Evolutionary conservation across 176 grass and related monocot species (phyloP).

Genomic region (Luzula sylvatica): DNA sequence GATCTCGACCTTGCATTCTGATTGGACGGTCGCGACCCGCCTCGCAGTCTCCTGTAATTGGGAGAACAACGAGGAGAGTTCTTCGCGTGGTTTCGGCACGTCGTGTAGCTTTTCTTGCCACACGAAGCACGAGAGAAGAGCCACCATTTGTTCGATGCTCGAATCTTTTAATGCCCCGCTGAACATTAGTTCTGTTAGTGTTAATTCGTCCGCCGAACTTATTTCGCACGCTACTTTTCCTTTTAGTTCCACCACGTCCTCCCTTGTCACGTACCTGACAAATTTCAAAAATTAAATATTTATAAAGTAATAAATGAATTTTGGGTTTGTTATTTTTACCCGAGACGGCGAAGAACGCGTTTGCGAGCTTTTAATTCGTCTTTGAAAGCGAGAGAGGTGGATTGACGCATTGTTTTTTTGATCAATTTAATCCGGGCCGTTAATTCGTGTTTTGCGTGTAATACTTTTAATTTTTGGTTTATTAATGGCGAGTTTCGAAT

Average conservation of each 20-base stretch:
- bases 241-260: constrained; percentile 84
- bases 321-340: constrained; percentile 29
- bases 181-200: constrained; percentile 88
- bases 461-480: constrained; percentile 66
- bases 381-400: constrained; percentile 86
- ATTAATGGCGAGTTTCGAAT: constrained; percentile 65
- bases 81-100: constrained; percentile 73
- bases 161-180: constrained; percentile 75
- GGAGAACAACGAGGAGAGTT: constrained; percentile 50
- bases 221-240: constrained; percentile 92
- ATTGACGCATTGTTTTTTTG: constrained; percentile 64
- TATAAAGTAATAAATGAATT: no score
- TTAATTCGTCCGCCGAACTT: constrained; percentile 66
- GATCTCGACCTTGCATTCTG: constrained; percentile 94
- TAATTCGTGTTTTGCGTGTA: constrained; percentile 86
- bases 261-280: constrained; percentile 35
- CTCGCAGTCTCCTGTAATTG: constrained; percentile 40
- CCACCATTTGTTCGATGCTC: constrained; percentile 78
- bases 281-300: no score
- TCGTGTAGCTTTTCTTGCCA: constrained; percentile 90
- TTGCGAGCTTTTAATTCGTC: constrained; percentile 90
- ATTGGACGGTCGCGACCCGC: constrained; percentile 35
- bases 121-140: constrained; percentile 84
- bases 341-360: constrained; percentile 74
- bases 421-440: constrained; percentile 67